Percentiles rank a stretch among this genome's conserved stretches.
Conservation (phyloP, 345 rosid species). For the Sisymbrium altissimum region DNA sequence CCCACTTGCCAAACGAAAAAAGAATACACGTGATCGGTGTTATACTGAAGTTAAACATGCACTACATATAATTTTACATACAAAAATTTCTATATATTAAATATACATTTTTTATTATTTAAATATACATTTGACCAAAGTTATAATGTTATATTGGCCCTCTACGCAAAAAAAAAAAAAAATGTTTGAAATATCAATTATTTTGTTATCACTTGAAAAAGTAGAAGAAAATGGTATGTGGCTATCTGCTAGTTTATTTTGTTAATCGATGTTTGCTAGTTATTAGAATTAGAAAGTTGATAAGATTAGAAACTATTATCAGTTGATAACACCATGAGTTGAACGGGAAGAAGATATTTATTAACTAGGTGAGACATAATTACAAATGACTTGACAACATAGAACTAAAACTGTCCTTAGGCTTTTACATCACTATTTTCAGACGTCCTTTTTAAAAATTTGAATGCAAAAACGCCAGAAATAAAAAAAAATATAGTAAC, state of each 20-base stretch:
- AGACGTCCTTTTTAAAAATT: not conserved
- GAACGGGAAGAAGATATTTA: not conserved
- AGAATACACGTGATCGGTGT: not conserved
- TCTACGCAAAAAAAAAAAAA: not conserved
- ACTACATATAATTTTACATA: not conserved
- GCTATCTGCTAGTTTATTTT: too few species aligned
- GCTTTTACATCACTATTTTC: conserved; percentile 22
- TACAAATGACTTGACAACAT: conserved; percentile 25
- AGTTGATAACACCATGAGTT: not conserved
- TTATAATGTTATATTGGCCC: not conserved
- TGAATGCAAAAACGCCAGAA: not conserved
- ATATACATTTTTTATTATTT: not conserved
- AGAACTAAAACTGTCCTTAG: conserved; percentile 28
- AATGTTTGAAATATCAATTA: too few species aligned
- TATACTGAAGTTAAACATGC: not conserved
- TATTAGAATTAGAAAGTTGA: not conserved
- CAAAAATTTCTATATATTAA: not conserved
- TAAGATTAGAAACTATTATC: not conserved
- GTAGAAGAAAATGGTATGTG: too few species aligned
- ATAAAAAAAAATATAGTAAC: not conserved
- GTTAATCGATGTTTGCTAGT: not conserved
- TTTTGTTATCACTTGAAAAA: too few species aligned
- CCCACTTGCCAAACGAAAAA: not conserved
- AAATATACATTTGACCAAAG: not conserved
- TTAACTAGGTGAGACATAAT: conserved; percentile 14